A percentile compares a stretch with the other conserved stretches of the same genome.
Evolutionary conservation across 2,329 filamentous ascomycete genomes (phyloP).

Genomic region (Sordariomycetes sp.): DNA sequence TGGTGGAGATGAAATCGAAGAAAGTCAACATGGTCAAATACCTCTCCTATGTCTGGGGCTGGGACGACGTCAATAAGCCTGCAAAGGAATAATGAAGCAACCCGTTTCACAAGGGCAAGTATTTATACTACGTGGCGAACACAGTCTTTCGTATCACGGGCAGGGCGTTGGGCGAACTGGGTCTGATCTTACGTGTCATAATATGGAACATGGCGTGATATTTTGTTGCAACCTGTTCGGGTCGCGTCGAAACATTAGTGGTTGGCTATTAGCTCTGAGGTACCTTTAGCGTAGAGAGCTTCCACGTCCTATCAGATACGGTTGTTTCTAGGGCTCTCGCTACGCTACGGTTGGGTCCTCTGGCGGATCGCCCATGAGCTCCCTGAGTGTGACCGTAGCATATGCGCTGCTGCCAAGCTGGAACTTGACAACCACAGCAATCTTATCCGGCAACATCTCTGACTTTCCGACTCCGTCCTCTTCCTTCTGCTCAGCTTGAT

Average conservation of each 20-base stretch:
- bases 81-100: too few relatives aligned
- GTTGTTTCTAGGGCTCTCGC: too few relatives aligned
- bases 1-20: conserved; percentile 91
- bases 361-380: conserved; percentile 53
- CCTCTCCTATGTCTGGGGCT: conserved; percentile 91
- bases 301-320: too few relatives aligned
- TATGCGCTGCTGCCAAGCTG: conserved; percentile 74
- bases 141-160: not conserved
- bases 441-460: conserved; percentile 21
- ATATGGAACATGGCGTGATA: too few relatives aligned
- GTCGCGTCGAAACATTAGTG: too few relatives aligned
- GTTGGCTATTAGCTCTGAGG: too few relatives aligned
- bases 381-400: conserved; percentile 73
- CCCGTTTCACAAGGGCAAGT: too few relatives aligned
- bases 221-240: too few relatives aligned
- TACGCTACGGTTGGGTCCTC: conserved; percentile 10
- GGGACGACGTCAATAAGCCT: conserved; percentile 73
- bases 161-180: not conserved
- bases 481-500: not conserved
- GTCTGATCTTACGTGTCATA: too few relatives aligned
- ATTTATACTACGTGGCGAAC: not conserved
- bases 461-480: conserved; percentile 3
- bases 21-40: conserved; percentile 97
- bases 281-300: too few relatives aligned
- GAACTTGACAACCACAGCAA: conserved; percentile 64